phyloP scores from a whole-genome alignment of 352 stramenopile genomes.

The Plasmopara muralis region DNA sequence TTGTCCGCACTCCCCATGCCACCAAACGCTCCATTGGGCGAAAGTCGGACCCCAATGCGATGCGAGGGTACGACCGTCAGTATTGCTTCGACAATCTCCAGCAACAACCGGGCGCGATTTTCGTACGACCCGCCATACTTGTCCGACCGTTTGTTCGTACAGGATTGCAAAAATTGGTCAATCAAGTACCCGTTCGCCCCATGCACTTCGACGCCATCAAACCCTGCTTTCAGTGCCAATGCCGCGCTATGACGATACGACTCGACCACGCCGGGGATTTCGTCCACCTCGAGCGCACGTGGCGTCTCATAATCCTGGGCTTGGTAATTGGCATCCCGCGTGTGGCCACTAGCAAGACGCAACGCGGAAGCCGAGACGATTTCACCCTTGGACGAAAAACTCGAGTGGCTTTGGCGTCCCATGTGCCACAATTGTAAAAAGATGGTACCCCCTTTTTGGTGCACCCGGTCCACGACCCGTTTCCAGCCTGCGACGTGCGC shows the following conservation, averaged over 20 bases:
- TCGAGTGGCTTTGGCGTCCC: slow-evolving; percentile 20
- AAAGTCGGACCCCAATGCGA: slow-evolving; percentile 34
- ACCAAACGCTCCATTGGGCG: slow-evolving; percentile 25
- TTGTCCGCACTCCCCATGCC: slow-evolving; percentile 42
- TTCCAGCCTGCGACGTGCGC: slow-evolving; percentile 18
- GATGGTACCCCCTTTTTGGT: slow-evolving; percentile 19
- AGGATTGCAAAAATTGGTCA: slow-evolving; percentile 80
- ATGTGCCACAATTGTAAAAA: slow-evolving; percentile 22
- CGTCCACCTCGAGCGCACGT: slow-evolving; percentile 54
- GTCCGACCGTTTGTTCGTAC: slow-evolving; percentile 35
- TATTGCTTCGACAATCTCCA: slow-evolving; percentile 58
- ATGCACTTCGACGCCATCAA: slow-evolving; percentile 48
- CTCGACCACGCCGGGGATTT: slow-evolving; percentile 60
- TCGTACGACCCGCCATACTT: slow-evolving; percentile 80
- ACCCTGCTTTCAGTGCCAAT: slow-evolving; percentile 65
- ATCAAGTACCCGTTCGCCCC: slow-evolving; percentile 88
- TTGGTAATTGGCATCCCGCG: slow-evolving; percentile 23
- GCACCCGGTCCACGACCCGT: slow-evolving; percentile 16
- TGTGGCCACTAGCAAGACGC: slow-evolving; percentile 21
- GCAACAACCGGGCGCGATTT: slow-evolving; percentile 70
- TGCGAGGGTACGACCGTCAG: slow-evolving; percentile 21
- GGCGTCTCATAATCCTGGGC: slow-evolving; percentile 37
- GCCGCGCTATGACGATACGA: slow-evolving; percentile 55
- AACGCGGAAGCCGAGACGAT: slow-evolving; percentile 45
- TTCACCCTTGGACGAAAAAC: slow-evolving; percentile 31